Evolutionary conservation across 352 stramenopile genomes (phyloP), one percentile per base, ranked within the genome.

Genomic region (Saprolegnia parasitica): DNA sequence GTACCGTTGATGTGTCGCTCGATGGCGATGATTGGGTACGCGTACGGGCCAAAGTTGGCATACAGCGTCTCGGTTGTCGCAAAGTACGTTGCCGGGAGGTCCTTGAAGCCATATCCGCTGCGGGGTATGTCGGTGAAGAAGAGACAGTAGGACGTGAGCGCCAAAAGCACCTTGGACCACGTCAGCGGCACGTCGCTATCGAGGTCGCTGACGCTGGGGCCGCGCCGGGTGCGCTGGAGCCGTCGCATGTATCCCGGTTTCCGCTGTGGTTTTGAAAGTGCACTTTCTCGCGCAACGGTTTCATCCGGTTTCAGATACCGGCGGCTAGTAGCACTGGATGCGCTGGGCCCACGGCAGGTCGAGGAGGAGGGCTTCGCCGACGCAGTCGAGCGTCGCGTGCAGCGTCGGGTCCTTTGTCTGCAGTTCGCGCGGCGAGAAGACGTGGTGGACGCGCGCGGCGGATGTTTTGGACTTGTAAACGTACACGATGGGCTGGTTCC

Each of bases 81-180:
- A 39, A 55, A 56, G 15, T 66, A 24, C 9, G 8, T 6, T 11
- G 57, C 24, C 39, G 32, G 20, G 40, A 66, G 20, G 16, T 26
- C 21, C 5, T n/a, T 26, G n/a, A 66, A 66, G 15, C 58, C 58
- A 21, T 56, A 66, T 4, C 58, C 58, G 26, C 32, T 66, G 1
- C 58, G 58, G 6, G 58, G 58, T 39, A 66, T 66, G 23, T 66
- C 58, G 2, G 58, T 66, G 26, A 66, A 54, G 15, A 66, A 66
- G 10, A 66, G 58, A 15, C 9, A 10, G 35, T 66, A 66, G 5
- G 58, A 66, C 6, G 15, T 9, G 15, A 29, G 26, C 29, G 58
- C 55, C 40, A 66, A 1, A 21, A 66, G 11, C 8, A 66, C 58
- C 13, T 13, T 11, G 9, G 16, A 15, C 15, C 15, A 54, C 46